Conservation (phyloP, 179 eudicot genomes). For the Sideroxylon spinosum region DNA sequence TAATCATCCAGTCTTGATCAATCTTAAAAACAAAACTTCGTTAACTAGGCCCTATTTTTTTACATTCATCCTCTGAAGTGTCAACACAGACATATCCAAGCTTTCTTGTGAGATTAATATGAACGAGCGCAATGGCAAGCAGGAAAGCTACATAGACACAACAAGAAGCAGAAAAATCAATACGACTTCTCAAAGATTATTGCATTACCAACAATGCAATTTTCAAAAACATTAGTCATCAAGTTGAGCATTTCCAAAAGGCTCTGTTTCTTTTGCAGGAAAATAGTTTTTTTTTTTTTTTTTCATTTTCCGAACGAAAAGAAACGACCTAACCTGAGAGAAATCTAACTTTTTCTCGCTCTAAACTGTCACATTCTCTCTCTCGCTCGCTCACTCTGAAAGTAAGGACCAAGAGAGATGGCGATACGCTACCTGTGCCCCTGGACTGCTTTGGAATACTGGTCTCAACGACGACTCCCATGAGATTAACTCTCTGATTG, state of each 20-base stretch:
- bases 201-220: not conserved
- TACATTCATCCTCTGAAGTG: not conserved
- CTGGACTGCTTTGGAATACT: constrained; percentile 49
- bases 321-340: not conserved
- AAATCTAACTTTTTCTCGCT: not conserved
- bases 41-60: not conserved
- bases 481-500: constrained; percentile 59
- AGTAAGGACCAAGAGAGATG: not conserved
- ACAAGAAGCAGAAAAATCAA: not conserved
- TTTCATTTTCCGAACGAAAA: not conserved
- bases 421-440: constrained; percentile 58
- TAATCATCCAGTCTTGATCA: not conserved
- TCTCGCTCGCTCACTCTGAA: no score
- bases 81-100: not conserved
- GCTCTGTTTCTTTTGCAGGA: not conserved
- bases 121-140: not conserved
- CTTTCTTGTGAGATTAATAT: not conserved
- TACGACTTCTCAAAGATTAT: not conserved
- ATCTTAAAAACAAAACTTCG: not conserved
- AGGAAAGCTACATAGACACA: not conserved
- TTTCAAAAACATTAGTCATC: not conserved
- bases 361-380: no score
- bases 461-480: constrained; percentile 56
- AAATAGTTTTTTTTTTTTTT: not conserved
- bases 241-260: not conserved